Evolutionary conservation across 2,329 filamentous ascomycete genomes (phyloP).

Genomic region (Colletotrichum aenigma): DNA sequence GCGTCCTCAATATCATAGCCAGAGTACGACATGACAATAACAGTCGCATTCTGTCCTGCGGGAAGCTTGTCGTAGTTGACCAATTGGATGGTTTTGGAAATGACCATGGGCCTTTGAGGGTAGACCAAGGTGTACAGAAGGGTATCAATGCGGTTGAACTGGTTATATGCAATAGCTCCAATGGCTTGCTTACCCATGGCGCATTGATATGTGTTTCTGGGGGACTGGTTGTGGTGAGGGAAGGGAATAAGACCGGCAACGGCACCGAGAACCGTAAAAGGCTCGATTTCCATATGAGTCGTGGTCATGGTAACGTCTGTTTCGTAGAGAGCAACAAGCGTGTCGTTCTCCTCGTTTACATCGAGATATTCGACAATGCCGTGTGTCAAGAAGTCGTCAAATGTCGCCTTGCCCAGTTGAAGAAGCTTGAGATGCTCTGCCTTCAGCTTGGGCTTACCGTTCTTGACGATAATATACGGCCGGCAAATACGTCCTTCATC

Average conservation of each 20-base stretch:
- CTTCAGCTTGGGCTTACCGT: slow-evolving; percentile 81
- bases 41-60: slow-evolving; percentile 94
- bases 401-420: slow-evolving; percentile 82
- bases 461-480: slow-evolving; percentile 93
- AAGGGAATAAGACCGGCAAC: slow-evolving; percentile 97
- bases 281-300: slow-evolving; percentile 96
- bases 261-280: slow-evolving; percentile 93
- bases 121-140: slow-evolving; percentile 97
- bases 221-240: slow-evolving; percentile 98
- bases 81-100: slow-evolving; percentile 94
- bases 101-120: slow-evolving; percentile 96
- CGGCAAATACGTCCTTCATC: slow-evolving; percentile 97
- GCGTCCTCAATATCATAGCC: slow-evolving; percentile 99
- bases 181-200: slow-evolving; percentile 99
- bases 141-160: slow-evolving; percentile 96
- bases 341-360: slow-evolving; percentile 97
- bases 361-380: slow-evolving; percentile 96
- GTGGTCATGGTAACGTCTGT: slow-evolving; percentile 80
- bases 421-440: slow-evolving; percentile 79
- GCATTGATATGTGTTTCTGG: slow-evolving; percentile 97
- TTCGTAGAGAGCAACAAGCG: slow-evolving; percentile 90
- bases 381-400: slow-evolving; percentile 90
- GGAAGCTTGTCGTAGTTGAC: slow-evolving; percentile 97
- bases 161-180: slow-evolving; percentile 96
- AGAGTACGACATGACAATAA: slow-evolving; percentile 99